Evolutionary conservation across 768 basidiomycete species (phyloP), one percentile per base, ranked within the genome.

Genomic region (Xerocomus potaroensis): DNA sequence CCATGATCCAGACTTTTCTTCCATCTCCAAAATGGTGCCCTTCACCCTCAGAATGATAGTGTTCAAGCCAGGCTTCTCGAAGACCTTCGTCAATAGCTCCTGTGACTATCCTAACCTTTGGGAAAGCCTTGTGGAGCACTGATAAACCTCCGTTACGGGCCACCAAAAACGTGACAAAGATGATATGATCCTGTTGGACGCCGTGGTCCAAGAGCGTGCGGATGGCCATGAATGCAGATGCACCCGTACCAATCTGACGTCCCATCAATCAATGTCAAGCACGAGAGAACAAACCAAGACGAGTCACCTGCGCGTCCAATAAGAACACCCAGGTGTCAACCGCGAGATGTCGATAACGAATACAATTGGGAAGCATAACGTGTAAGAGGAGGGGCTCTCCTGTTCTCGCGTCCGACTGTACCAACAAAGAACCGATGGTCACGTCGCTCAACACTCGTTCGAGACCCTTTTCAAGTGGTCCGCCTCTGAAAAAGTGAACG

Each of bases 151-250:
- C 92, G 14, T 72, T 75, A n/a, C 81, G 77, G 7, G 92, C 86
- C 39, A 95, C 85, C 8, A 97, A 74, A 69, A 95, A 91, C 0
- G 91, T 85, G 12, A 93, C 80, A 59, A 94, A 94, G 47, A 96
- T 81, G 54, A 96, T 94, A 57, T 79, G 82, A 49, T 86, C 81
- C 64, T 92, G 80, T 45, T 65, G 77, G 15, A 95, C 83, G 11
- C 95, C 92, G 55, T 99, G 95, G 62, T 99, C 95, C 15, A 98
- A 76, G 9, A 97, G 71, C 10, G 95, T 79, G 23, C 95, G 86
- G 50, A 99, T 89, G 0, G 93, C 86, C 95, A 98, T 97, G 65
- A 97, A 88, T 16, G 85, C 84, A 4, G 90, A 82, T 0, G 94
- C 93, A 5, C 85, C 95, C 0, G 95, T 97, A 6, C 91, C 92